Evolutionary conservation across 805 yeast species (phyloP).

Genomic region (Myxozyma geophila): DNA sequence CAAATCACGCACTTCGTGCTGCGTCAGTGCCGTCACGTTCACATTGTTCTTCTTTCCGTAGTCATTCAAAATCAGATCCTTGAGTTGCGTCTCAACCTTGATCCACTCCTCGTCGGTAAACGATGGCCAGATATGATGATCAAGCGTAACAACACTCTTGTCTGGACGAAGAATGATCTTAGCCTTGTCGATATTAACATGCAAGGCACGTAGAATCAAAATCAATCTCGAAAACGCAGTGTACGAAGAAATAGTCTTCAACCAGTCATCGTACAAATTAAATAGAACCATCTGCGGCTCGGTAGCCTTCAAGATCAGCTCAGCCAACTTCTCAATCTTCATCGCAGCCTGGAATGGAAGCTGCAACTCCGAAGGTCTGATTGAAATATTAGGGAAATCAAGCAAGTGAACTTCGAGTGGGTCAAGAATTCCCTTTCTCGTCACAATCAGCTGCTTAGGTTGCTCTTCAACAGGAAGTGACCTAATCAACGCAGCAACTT

Average conservation of each 20-base stretch:
- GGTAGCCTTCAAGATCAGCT: conserved; percentile 79
- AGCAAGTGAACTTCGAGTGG: conserved; percentile 96
- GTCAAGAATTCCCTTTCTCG: conserved; percentile 88
- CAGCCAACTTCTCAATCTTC: conserved; percentile 77
- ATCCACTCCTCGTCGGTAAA: conserved; percentile 90
- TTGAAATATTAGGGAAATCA: conserved; percentile 90
- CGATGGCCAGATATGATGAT: conserved; percentile 93
- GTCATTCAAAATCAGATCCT: conserved; percentile 84
- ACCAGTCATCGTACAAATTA: conserved; percentile 95
- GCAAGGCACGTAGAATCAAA: conserved; percentile 79
- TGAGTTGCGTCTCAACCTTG: conserved; percentile 79
- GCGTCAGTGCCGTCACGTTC: conserved; percentile 84
- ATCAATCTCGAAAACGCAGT: conserved; percentile 93
- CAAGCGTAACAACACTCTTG: conserved; percentile 65
- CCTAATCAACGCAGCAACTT: conserved; percentile 86
- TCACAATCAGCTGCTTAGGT: conserved; percentile 88
- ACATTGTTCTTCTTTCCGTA: conserved; percentile 85
- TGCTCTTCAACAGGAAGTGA: conserved; percentile 92
- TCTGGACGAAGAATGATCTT: conserved; percentile 78
- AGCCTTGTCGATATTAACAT: conserved; percentile 75
- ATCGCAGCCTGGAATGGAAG: conserved; percentile 88
- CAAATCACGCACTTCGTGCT: conserved; percentile 89
- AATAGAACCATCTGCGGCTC: conserved; percentile 93
- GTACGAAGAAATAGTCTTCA: conserved; percentile 75
- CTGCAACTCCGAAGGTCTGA: conserved; percentile 85